Evolutionary conservation across 2,329 filamentous ascomycete genomes (phyloP).

Genomic region (Neonectria sp.): DNA sequence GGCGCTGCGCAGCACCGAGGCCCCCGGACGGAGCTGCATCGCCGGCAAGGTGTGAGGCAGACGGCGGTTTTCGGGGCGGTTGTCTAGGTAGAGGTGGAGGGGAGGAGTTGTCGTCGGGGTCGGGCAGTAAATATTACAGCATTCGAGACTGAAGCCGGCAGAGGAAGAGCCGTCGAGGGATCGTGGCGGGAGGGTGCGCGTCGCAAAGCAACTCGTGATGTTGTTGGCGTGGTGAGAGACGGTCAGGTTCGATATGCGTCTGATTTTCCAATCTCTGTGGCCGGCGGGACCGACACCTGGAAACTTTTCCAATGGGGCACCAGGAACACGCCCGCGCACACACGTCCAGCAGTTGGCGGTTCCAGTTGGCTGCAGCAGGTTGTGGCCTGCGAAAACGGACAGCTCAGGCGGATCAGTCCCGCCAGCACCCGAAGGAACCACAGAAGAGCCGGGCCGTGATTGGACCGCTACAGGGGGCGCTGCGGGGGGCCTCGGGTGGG

Average conservation of each 20-base stretch:
- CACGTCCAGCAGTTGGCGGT: not conserved
- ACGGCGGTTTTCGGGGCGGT: slow-evolving; percentile 21
- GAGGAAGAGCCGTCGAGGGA: not conserved
- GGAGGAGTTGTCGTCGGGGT: slow-evolving; percentile 8
- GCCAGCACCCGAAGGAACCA: slow-evolving; percentile 33
- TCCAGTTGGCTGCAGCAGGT: slow-evolving; percentile 25
- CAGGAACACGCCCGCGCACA: slow-evolving; percentile 11
- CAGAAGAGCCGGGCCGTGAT: slow-evolving; percentile 9
- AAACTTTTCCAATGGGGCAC: slow-evolving; percentile 45
- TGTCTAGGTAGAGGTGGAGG: slow-evolving; percentile 14
- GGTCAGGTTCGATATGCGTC: slow-evolving; percentile 18
- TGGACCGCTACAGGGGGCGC: slow-evolving; percentile 13
- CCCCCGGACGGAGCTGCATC: slow-evolving; percentile 71
- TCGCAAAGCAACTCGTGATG: slow-evolving; percentile 16
- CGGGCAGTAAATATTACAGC: slow-evolving; percentile 12
- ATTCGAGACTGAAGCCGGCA: slow-evolving; percentile 5
- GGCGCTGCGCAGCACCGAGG: slow-evolving; percentile 64
- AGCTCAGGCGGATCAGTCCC: slow-evolving; percentile 37
- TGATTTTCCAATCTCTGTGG: slow-evolving; percentile 38
- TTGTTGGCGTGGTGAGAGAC: slow-evolving; percentile 18
- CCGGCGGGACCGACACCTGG: slow-evolving; percentile 44
- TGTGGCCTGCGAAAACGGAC: slow-evolving; percentile 21
- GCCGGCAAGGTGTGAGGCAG: slow-evolving; percentile 27
- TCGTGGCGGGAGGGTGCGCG: slow-evolving; percentile 5
- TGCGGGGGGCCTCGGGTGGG: slow-evolving; percentile 11